Percentiles rank a stretch among this genome's conserved stretches.
Conservation (phyloP, 164 flowering plant species). For the Dillenia turbinata region DNA sequence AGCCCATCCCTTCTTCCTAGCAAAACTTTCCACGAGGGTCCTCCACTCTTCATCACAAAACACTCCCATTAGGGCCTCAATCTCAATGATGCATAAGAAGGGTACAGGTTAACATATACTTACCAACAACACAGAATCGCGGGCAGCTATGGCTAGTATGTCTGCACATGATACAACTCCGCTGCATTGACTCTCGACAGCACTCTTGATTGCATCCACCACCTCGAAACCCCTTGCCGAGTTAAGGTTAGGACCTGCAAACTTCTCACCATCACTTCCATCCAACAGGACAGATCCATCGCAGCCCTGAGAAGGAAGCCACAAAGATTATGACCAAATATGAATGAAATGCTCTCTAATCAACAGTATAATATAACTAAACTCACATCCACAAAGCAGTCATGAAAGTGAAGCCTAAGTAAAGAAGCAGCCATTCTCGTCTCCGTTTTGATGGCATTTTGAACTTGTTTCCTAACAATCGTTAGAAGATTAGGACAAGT, state of each 20-base stretch:
- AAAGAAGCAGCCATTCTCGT: conserved; percentile 74
- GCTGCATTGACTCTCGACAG: conserved; percentile 59
- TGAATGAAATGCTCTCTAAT: background rate
- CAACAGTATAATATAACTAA: background rate
- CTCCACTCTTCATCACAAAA: conserved; percentile 57
- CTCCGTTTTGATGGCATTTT: conserved; percentile 48
- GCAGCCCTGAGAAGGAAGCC: conserved; percentile 50
- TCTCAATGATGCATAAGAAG: no score
- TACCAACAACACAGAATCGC: conserved; percentile 63
- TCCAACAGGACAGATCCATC: conserved; percentile 76
- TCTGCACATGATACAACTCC: conserved; percentile 90
- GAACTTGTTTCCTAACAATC: conserved; percentile 41
- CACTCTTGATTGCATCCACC: conserved; percentile 58
- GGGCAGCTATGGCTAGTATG: conserved; percentile 69
- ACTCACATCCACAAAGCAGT: conserved; percentile 86
- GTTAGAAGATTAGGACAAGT: conserved; percentile 47
- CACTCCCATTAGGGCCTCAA: no score
- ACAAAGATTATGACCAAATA: background rate
- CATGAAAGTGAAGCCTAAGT: conserved; percentile 88
- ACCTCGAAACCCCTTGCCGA: conserved; percentile 76
- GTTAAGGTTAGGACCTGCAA: conserved; percentile 47
- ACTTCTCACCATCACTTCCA: conserved; percentile 59
- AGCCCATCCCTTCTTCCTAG: conserved; percentile 76
- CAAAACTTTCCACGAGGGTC: conserved; percentile 60
- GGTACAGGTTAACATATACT: conserved; percentile 1